phyloP scores from a whole-genome alignment of 2,329 filamentous ascomycete species.

The Penicillium crustosum region DNA sequence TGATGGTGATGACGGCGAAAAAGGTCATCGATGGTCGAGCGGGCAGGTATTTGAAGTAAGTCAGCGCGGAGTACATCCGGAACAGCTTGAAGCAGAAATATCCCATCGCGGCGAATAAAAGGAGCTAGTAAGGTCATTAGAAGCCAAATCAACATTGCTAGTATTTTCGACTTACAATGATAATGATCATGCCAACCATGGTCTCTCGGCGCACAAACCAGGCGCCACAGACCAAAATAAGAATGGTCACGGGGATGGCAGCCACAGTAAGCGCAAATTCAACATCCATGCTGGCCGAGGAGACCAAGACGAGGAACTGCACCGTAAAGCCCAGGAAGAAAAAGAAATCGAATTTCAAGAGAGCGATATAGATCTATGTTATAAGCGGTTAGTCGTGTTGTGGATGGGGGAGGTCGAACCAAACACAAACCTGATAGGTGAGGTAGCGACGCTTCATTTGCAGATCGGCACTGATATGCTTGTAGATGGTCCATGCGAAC shows the following conservation, averaged over 20 bases:
- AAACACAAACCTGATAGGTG: conserved; percentile 76
- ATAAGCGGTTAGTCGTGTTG: conserved; percentile 20
- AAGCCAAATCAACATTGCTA: conserved; percentile 2
- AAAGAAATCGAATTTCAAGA: conserved; percentile 99
- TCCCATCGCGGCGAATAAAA: conserved; percentile 84
- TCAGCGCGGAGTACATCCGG: conserved; percentile 77
- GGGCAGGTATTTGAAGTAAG: conserved; percentile 65
- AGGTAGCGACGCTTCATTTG: conserved; percentile 96
- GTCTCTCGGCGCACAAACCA: conserved; percentile 84
- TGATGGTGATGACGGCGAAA: conserved; percentile 89
- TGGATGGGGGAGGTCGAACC: neutral
- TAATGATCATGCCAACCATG: conserved; percentile 69
- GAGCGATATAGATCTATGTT: conserved; percentile 85
- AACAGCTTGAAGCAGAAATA: conserved; percentile 99
- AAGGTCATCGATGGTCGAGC: conserved; percentile 84
- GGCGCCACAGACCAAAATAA: conserved; percentile 80
- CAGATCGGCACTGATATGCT: conserved; percentile 96
- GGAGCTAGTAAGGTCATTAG: conserved; percentile 48
- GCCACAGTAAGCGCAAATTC: conserved; percentile 86
- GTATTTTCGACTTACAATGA: conserved; percentile 59
- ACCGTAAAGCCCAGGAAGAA: conserved; percentile 99
- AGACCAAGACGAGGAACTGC: conserved; percentile 93
- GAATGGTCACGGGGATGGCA: conserved; percentile 86
- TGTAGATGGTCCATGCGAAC: conserved; percentile 99
- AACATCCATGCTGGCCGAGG: conserved; percentile 62